Evolutionary conservation across 495 filamentous ascomycete species (phyloP), one percentile per base, ranked within the genome.

Genomic region (Penicillium bialowiezense): DNA sequence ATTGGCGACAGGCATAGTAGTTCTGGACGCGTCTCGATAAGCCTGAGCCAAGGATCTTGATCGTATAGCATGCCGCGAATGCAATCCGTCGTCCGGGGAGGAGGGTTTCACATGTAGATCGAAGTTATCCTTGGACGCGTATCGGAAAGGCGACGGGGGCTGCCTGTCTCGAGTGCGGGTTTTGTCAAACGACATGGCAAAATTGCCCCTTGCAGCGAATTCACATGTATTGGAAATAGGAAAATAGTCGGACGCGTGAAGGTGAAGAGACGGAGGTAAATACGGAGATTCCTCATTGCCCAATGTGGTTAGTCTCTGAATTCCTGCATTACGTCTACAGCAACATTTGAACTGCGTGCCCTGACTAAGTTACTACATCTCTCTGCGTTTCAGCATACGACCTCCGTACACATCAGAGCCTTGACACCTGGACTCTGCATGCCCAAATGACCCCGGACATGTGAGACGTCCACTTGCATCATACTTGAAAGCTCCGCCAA

Each of bases 21-120:
- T 37, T 44, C 58, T 18, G 60, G 57, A 58, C n/a, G 55, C 55
- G 14, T 52, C 60, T 41, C 56, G 65, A 60, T 57, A 75, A 2
- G 73, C 69, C 21, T 64, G 68, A 41, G 67, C 63, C 48, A 74
- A 45, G 17, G 65, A 72, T 7, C 63, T 59, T 10, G 73, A 68
- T 32, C 67, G 65, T 40, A 69, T 65, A 29, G 47, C 63, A 8
- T 59, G 54, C 21, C 63, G 66, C 35, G 60, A 45, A 43, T 62
- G 64, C 26, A 65, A 39, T 8, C 38, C 63, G 51, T 63, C 54
- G 34, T 65, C 59, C 32, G 69, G 62, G 7, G 59, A 69, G 1
- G 67, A 54, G 17, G 60, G 60, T 19, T 58, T 50, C 15, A 64
- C 41, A 44, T 72, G 60, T 33, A 64, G 51, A 32, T 65, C 51